These are phyloP conservation scores for Trypanosoma platydactyli DNA, from an alignment of 208 protist species.

Conservation along the genomic window DNA sequence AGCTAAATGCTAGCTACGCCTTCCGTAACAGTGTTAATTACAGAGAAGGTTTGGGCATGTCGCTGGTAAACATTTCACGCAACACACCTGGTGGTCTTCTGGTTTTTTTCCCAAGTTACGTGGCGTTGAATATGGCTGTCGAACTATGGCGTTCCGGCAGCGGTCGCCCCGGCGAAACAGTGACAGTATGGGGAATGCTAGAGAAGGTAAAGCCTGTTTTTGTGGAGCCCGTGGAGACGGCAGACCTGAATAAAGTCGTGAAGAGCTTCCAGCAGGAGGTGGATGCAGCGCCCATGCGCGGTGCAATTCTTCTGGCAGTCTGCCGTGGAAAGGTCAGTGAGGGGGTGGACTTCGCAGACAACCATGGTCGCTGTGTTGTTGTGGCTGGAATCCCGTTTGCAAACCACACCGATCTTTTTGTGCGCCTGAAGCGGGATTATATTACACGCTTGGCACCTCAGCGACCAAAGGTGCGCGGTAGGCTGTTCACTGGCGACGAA, in stretches of 20 bases:
- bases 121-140: constrained; percentile 69
- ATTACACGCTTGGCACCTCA: constrained; percentile 58
- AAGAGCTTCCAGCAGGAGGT: constrained; percentile 73
- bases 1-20: constrained; percentile 85
- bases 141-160: constrained; percentile 72
- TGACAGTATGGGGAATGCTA: constrained; percentile 82
- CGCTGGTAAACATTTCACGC: constrained; percentile 84
- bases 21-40: constrained; percentile 80
- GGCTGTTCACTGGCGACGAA: constrained; percentile 84
- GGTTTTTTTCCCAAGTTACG: constrained; percentile 97
- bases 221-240: constrained; percentile 71
- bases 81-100: constrained; percentile 94
- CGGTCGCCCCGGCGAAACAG: constrained; percentile 26
- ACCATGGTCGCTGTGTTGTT: constrained; percentile 94
- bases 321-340: constrained; percentile 97
- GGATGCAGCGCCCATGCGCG: constrained; percentile 42
- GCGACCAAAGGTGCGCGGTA: constrained; percentile 67
- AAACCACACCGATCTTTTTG: constrained; percentile 88
- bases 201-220: constrained; percentile 82
- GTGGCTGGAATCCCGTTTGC: constrained; percentile 95
- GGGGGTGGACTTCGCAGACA: constrained; percentile 97
- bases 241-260: constrained; percentile 59
- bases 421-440: constrained; percentile 83
- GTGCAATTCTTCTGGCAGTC: constrained; percentile 95
- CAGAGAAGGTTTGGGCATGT: constrained; percentile 73